Evolutionary conservation across 2,329 filamentous ascomycete genomes (phyloP), one percentile per base, ranked within the genome.

Genomic region (Neocatenulostroma microsporum): DNA sequence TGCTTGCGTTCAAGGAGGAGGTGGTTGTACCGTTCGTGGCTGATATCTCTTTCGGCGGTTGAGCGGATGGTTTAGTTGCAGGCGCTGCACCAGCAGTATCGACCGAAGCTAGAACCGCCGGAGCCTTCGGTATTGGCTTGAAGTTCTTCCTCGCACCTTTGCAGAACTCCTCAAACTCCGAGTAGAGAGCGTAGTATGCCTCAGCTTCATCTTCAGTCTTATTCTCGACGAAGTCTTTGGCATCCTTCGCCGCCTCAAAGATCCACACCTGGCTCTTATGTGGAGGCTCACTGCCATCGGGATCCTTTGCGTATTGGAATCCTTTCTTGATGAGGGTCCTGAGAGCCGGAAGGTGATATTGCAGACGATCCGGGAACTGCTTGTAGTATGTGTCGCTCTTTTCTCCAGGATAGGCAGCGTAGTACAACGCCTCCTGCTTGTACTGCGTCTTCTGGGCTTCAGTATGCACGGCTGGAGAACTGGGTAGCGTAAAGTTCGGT

Each of bases 211-310:
- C 32, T 9, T 13, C 14, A 14, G 13, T 18, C 8, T 17, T 21
- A 11, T 34, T 37, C 36, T 45, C 39, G 4, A 39, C 14, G 17
- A 44, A 21, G 20, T 36, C 28, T 13, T 34, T 39, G 9, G 42
- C 42, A 10, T 18, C 40, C 12, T 14, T 12, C 3, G 32, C 39
- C 10, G 15, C 28, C 20, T 42, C 40, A 14, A 43, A 19, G 17
- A 45, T 42, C 42, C 42, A 45, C 25, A 34, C 24, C 9, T 24
- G 39, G 3, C 36, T 27, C 11, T 31, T n/a, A 23, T 42, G 27
- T 13, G 15, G 9, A 3, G 13, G 13, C 9, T 39, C 39, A 11
- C 12, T 15, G 9, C 13, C 18, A 17, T 29, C 18, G 6, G 25
- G 19, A 12, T 30, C 8, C 14, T 30, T 34, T n/a, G 31, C 36